phyloP scores from a whole-genome alignment of 2,329 filamentous ascomycete species.

The Sporothrix humicola region DNA sequence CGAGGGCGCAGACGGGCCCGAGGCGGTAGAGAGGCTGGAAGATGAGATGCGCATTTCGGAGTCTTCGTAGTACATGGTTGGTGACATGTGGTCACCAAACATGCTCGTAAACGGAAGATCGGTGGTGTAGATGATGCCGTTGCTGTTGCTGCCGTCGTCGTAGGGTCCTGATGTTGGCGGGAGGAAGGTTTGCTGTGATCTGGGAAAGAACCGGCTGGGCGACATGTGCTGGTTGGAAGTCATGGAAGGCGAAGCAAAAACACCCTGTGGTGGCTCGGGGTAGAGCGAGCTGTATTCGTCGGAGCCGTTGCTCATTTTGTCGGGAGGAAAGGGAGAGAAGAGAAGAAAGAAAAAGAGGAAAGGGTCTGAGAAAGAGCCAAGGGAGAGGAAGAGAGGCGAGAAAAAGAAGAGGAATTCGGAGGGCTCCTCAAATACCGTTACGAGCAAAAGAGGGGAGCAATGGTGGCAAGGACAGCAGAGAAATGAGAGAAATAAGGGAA shows the following conservation, averaged over 20 bases:
- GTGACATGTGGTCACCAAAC: slow-evolving; percentile 55
- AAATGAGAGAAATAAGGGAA: neutral
- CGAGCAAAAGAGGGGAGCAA: neutral
- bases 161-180: slow-evolving; percentile 52
- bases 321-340: neutral
- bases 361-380: neutral
- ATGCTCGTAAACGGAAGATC: slow-evolving; percentile 52
- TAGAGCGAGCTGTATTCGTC: slow-evolving; percentile 39
- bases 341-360: slow-evolving; percentile 2
- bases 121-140: slow-evolving; percentile 53
- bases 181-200: slow-evolving; percentile 32
- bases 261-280: slow-evolving; percentile 38
- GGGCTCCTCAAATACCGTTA: slow-evolving; percentile 23
- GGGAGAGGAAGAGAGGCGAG: neutral
- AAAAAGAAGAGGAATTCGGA: neutral
- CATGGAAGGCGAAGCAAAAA: slow-evolving; percentile 35
- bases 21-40: slow-evolving; percentile 66
- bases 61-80: slow-evolving; percentile 58
- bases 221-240: slow-evolving; percentile 36
- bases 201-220: slow-evolving; percentile 37
- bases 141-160: slow-evolving; percentile 48
- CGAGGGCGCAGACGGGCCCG: slow-evolving; percentile 67
- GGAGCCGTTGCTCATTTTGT: slow-evolving; percentile 36
- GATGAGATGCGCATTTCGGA: slow-evolving; percentile 57
- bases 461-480: slow-evolving; percentile 14